Base-by-base conservation (phyloP, 352 stramenopile genomes). In the Globisporangium acanthophoron region DNA sequence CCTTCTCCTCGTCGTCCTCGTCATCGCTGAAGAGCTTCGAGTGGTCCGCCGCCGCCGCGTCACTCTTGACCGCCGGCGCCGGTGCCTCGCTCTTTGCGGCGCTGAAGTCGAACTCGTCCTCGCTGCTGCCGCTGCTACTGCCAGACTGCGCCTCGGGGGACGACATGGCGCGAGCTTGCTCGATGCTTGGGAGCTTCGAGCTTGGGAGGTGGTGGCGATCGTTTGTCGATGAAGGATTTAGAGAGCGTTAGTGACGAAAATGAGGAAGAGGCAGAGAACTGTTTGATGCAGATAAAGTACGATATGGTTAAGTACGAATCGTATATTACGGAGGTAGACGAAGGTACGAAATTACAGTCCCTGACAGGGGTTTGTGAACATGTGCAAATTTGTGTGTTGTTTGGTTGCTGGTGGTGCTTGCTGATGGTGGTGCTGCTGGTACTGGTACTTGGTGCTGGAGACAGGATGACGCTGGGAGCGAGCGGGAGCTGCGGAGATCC, bases 51-150 rank as follows among this genome's bases (percentile, higher is more conserved):
- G 55, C 45, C 20, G 50, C 54, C 43, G 24, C 8, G 24, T 66
- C 54, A 48, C 37, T 57, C 18, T 49, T 59, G n/a, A 48, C 59
- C 12, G 43, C 21, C 12, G 55, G 45, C 24, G 48, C 15, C 12
- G 55, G 45, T 1, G 63, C 59, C 54, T 76, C 74, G 3, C 61
- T 51, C 15, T 62, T 68, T 33, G 75, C 52, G 5, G 71, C 65
- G 40, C 64, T 76, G 18, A 90, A 65, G 52, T 91, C 77, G 58
- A 91, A 88, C 70, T 91, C 81, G 56, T 91, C 81, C 54, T 91
- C 81, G 59, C 79, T 89, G 66, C 77, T 88, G 68, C 74, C 43
- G 43, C 43, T 76, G 61, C 73, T 88, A 65, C 70, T 74, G 27
- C 73, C 75, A 29, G 70, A 67, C 29, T 69, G 70, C 59, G 82